phyloP scores from a whole-genome alignment of 306 rosid species.

The Luffa aegyptiaca region DNA sequence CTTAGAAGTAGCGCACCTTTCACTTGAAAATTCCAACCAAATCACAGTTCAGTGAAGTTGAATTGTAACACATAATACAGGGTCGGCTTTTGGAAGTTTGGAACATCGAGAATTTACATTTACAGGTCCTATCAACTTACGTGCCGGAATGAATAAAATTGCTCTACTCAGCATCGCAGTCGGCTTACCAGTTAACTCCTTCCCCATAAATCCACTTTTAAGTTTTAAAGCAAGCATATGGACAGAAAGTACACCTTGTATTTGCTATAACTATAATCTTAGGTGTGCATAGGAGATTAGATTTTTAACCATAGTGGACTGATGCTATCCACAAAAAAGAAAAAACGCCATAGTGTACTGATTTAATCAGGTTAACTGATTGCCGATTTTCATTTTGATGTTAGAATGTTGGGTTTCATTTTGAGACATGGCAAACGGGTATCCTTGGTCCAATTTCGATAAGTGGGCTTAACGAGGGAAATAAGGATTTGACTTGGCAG shows the following conservation, averaged over 20 bases:
- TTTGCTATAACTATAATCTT: neutral
- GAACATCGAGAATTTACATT: conserved; percentile 60
- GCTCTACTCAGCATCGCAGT: conserved; percentile 85
- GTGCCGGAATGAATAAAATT: conserved; percentile 63
- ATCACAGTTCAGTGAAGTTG: conserved; percentile 10
- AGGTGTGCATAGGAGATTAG: neutral
- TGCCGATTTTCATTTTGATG: conserved; percentile 8
- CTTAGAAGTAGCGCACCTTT: neutral
- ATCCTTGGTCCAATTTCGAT: conserved; percentile 68
- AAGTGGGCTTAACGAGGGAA: conserved; percentile 63
- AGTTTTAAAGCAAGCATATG: neutral
- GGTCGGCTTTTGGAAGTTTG: conserved; percentile 73
- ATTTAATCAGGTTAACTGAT: neutral
- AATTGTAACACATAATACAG: conserved; percentile 25
- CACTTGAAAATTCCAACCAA: neutral
- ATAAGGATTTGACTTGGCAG: conserved; percentile 50
- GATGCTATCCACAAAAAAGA: neutral
- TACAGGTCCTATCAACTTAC: conserved; percentile 52
- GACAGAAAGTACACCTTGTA: neutral
- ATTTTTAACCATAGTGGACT: neutral
- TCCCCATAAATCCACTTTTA: conserved; percentile 8
- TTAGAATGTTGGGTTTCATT: conserved; percentile 76
- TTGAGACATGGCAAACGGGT: conserved; percentile 75
- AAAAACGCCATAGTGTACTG: neutral
- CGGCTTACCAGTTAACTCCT: conserved; percentile 71